phyloP scores from a whole-genome alignment of 768 basidiomycete genomes.

The Pulveroboletus ravenelii region DNA sequence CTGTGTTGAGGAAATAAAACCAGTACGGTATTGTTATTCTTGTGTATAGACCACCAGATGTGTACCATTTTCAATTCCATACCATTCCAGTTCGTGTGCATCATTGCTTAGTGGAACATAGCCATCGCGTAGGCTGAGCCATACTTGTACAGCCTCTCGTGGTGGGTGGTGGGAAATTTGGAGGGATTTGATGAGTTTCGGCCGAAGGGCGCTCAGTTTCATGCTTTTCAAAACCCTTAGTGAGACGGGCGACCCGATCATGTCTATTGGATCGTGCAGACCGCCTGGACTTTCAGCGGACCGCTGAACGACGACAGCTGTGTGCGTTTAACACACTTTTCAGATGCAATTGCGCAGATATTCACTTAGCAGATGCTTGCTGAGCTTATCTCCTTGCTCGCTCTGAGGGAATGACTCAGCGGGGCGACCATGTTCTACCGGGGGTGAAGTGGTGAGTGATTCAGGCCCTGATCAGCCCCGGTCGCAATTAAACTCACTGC shows the following conservation, averaged over 20 bases:
- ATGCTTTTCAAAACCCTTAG: conserved; percentile 66
- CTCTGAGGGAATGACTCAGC: conserved; percentile 31
- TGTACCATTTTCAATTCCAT: conserved; percentile 59
- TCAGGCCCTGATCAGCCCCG: neutral
- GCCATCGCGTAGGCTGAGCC: conserved; percentile 52
- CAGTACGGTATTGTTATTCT: conserved; percentile 5
- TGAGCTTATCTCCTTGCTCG: conserved; percentile 47
- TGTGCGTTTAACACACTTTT: conserved; percentile 7
- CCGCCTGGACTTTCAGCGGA: conserved; percentile 19
- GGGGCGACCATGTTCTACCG: conserved; percentile 56
- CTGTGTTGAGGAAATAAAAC: conserved; percentile 5
- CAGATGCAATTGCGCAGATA: neutral
- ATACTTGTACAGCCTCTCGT: conserved; percentile 41
- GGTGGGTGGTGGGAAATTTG: conserved; percentile 24
- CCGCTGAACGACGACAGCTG: conserved; percentile 31
- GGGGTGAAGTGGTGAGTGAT: neutral
- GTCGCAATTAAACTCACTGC: conserved; percentile 39
- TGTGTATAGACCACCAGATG: conserved; percentile 29
- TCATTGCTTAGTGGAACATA: conserved; percentile 49
- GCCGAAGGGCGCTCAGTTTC: conserved; percentile 57
- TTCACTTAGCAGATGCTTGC: conserved; percentile 58
- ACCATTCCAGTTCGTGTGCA: conserved; percentile 58
- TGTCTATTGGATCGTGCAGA: conserved; percentile 13
- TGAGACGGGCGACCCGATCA: conserved; percentile 19
- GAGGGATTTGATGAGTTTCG: conserved; percentile 56